Evolutionary conservation across 164 flowering plant species (phyloP), one percentile per base, ranked within the genome.

Genomic region (Amborella trichopoda): DNA sequence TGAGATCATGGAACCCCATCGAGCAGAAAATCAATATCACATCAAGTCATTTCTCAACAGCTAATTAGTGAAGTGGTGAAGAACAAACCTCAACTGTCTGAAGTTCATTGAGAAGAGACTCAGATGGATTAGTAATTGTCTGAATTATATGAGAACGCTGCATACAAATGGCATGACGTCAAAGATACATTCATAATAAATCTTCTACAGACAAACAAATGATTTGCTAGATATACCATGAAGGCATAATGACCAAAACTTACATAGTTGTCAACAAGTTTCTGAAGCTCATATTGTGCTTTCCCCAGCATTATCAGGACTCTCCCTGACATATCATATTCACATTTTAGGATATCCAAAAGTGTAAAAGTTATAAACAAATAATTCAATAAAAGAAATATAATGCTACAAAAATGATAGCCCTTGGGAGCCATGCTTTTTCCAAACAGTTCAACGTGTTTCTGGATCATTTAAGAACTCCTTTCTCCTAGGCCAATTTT

Each of bases 81-180:
- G 49, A 36, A 52, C 79, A 38, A 43, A 89, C 97, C 97, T 86
- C 95, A 42, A 86, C 88, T 21, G 71, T 81, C 25, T 66, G 75
- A 54, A 90, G 84, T 55, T 90, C 95, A 58, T 76, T 81, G 16
- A 90, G 85, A 68, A 90, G 95, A 49, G 94, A 86, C 56, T 86
- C 94, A 28, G 95, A 90, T 24, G 97, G 97, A 26, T 64, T 61
- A 51, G 91, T 72, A 46, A 90, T 83, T 19, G 97, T 90, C 68
- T 73, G 80, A 46, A 55, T 50, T 53, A 90, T 73, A 72, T 90
- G 94, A 41, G 83, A 71, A 14, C 97, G 78, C 97, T 86, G 93
- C 52, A 76, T 11, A 49, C 6, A 36, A 10, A 55, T 46, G 58
- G 14, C 13, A 34, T 47, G 2, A 46, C 21, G 39, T 41, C 28